Evolutionary conservation across 2,329 filamentous ascomycete species (phyloP).

Genomic region (Talaromyces piceae): DNA sequence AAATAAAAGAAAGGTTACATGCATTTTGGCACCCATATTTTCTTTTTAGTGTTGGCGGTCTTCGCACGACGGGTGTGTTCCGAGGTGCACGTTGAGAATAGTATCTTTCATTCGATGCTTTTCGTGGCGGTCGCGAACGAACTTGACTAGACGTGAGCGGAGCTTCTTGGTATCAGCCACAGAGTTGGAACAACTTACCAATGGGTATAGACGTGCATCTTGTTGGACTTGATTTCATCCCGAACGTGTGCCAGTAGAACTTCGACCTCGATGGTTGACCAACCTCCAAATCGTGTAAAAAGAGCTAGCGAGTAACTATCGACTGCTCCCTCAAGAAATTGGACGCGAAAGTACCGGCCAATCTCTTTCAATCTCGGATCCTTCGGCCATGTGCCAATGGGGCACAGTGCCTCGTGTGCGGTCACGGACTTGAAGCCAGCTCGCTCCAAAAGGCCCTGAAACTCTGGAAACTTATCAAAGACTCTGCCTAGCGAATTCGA

Average conservation of each 20-base stretch:
- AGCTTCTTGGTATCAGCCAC: too few relatives aligned
- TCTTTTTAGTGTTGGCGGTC: too few relatives aligned
- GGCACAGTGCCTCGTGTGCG: slow-evolving; percentile 14
- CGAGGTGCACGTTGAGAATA: too few relatives aligned
- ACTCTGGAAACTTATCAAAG: slow-evolving; percentile 14
- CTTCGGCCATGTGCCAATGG: not conserved
- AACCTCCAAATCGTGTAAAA: not conserved
- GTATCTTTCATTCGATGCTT: too few relatives aligned
- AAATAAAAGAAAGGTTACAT: too few relatives aligned
- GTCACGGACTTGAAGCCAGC: slow-evolving; percentile 21
- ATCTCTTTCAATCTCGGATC: not conserved
- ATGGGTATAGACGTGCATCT: too few relatives aligned
- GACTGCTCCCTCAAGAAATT: not conserved
- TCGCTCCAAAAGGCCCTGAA: slow-evolving; percentile 14
- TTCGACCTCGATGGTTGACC: not conserved
- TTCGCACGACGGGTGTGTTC: too few relatives aligned
- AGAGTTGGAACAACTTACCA: too few relatives aligned
- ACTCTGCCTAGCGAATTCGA: slow-evolving; percentile 32
- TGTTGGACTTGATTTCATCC: not conserved
- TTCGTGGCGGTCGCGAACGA: too few relatives aligned
- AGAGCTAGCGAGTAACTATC: not conserved
- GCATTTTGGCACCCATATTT: too few relatives aligned
- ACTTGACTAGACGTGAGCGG: too few relatives aligned
- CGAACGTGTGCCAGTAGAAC: not conserved
- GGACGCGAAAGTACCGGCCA: not conserved